Evolutionary conservation across 2,329 filamentous ascomycete genomes (phyloP), one percentile per base, ranked within the genome.

Genomic region (Diaporthe velutina): DNA sequence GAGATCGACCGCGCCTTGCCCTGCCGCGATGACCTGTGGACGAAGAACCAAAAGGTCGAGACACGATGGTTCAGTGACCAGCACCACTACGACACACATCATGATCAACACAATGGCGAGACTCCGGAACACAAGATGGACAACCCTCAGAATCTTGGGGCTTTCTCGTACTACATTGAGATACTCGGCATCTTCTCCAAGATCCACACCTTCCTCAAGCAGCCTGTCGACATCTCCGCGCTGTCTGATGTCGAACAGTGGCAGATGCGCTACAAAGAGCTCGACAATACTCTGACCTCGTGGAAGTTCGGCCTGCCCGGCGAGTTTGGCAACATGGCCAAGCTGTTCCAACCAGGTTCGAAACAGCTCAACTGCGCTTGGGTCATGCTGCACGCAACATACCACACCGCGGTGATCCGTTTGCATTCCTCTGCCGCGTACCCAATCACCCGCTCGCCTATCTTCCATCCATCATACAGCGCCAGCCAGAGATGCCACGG

Each of bases 391-490:
- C 96, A 98, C 81, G 93, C 94, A 6, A 95, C 95, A 0, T 98
- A 96, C 80, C 94, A 97, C 83, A 97, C 95, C 0, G 94, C 95
- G 60, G 92, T 98, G 12, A 98, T 98, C 78, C 92, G 96, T 48
- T 88, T 98, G 33, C 95, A 98, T 84, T 98, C 95, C 0, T 98
- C 95, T 1, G 95, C 96, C 8, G 96, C 95, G 2, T 98, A 98
- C 82, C 96, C 96, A 4, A 97, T 95, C 6, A 97, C 94, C 4
- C 90, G 94, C 42, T 98, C 95, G 1, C 93, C 93, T 17, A 96
- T 98, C 70, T 98, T 98, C 84, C 96, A 94, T 0, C 94, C 95
- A 0, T 97, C 94, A 0, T 97, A 95, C 82, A 94, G 92, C 79
- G 96, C 96, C 40, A 94, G 92, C 71, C 95, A 98, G 81, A 89